Evolutionary conservation across 148 eudicot species (phyloP).

Genomic region (Rheum nobile): DNA sequence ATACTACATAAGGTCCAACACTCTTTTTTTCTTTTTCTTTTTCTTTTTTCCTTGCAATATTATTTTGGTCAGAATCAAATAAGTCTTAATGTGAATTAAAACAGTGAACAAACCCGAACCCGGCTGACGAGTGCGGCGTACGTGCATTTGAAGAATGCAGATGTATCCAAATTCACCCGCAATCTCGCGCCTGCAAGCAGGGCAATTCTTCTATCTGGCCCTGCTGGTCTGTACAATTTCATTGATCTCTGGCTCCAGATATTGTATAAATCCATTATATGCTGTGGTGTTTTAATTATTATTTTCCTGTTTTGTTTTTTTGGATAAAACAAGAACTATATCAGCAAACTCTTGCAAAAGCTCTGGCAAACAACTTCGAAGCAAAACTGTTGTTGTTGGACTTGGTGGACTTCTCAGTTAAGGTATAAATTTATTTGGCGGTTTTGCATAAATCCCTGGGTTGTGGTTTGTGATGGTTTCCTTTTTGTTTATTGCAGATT

Average conservation of each 20-base stretch:
- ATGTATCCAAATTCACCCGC: constrained; percentile 75
- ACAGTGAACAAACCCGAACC: constrained; percentile 68
- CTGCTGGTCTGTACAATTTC: constrained; percentile 54
- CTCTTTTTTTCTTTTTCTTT: not conserved
- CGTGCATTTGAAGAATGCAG: constrained; percentile 79
- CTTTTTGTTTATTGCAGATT: constrained; percentile 47
- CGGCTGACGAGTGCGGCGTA: constrained; percentile 79
- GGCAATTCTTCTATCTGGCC: constrained; percentile 81
- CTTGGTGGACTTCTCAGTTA: constrained; percentile 65
- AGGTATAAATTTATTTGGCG: constrained; percentile 26
- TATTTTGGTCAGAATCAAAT: not conserved
- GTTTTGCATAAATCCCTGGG: not conserved
- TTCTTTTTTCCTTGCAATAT: not conserved
- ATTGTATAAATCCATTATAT: too few species aligned
- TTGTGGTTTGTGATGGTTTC: not conserved
- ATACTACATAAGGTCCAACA: constrained; percentile 58
- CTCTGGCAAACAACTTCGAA: constrained; percentile 69
- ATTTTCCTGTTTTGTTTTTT: not conserved
- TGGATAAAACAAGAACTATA: constrained; percentile 38
- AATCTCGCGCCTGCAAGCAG: constrained; percentile 91
- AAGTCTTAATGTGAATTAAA: constrained; percentile 1
- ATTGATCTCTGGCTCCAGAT: too few species aligned
- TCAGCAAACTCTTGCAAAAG: constrained; percentile 73
- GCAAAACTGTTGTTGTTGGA: constrained; percentile 79
- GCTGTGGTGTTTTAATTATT: too few species aligned